These are phyloP conservation scores for Serendipita sp. DNA, from an alignment of 768 basidiomycete genomes.

Conservation along the genomic window DNA sequence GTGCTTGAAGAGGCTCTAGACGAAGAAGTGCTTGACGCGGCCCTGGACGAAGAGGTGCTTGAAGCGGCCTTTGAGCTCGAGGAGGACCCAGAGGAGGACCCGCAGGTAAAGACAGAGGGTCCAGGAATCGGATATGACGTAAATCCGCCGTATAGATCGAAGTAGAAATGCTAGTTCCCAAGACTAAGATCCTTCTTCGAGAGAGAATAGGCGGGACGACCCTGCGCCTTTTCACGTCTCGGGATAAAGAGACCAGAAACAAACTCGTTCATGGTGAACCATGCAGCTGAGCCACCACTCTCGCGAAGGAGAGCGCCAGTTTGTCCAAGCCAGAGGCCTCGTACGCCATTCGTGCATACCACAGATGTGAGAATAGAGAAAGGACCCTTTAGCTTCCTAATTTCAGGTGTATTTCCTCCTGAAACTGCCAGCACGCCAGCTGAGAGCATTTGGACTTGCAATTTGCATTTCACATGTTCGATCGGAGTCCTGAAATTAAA, in stretches of 20 bases:
- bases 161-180: constrained; percentile 14
- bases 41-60: constrained; percentile 29
- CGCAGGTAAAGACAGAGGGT: constrained; percentile 26
- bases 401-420: constrained; percentile 8
- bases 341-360: constrained; percentile 48
- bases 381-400: constrained; percentile 47
- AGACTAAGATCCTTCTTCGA: neutral
- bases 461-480: constrained; percentile 91
- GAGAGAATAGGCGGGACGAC: constrained; percentile 9
- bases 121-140: constrained; percentile 21
- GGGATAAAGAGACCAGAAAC: constrained; percentile 44
- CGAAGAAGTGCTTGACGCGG: constrained; percentile 20
- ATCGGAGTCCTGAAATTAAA: constrained; percentile 55
- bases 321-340: constrained; percentile 93
- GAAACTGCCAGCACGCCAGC: constrained; percentile 13
- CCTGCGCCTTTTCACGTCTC: constrained; percentile 28
- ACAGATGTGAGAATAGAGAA: constrained; percentile 46
- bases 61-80: constrained; percentile 25
- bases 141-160: constrained; percentile 26
- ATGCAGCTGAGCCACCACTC: constrained; percentile 76
- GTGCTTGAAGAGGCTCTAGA: neutral
- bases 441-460: constrained; percentile 87
- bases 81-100: constrained; percentile 13
- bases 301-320: constrained; percentile 87
- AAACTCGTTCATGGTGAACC: constrained; percentile 82